Base-by-base conservation (phyloP, 768 basidiomycete genomes). In the Epithele typhae region DNA sequence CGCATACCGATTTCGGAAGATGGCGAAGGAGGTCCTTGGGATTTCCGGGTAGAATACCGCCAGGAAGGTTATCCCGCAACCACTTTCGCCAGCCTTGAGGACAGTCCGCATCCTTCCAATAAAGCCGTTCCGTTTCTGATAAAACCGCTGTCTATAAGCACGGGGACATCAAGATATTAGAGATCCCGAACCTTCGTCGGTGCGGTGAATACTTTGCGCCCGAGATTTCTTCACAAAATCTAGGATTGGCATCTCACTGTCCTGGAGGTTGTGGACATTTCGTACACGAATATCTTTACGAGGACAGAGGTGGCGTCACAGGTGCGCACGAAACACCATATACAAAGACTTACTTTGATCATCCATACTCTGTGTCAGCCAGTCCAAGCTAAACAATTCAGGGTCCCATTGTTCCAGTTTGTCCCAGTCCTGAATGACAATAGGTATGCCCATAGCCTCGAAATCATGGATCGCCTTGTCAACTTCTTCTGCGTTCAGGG, bases 21-120 rank as follows among this genome's bases (percentile, higher is more conserved):
- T 75, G 72, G 17, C 71, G 68, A 51, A 89, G 69, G 37, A 84
- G 59, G 61, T 92, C 84, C 9, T 76, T 69, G 0, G 67, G 48
- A 10, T 75, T 72, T 36, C 77, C 56, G n/a, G 81, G 80, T 30
- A 81, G 57, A 11, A 89, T 58, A 5, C 57, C 50, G 2, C 66
- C 30, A 0, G 89, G 87, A 30, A 92, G 65, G 24, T 77, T 59
- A 0, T 61, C 55, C 5, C 70, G 57, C 14, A 92, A 65, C 81
- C 85, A 89, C 4, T 77, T 46, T 18, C 70, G 69, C 87, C 87
- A 92, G 56, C 64, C 57, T 33, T 57, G 24, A 0, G 90, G 90
- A 60, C 87, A 91, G 10, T 75, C 69, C 1, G 76, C 74, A 57
- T 92, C 90, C 58, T 92, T 92, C 18, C 85, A 87, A 56, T 92